Base-by-base conservation (phyloP, 352 stramenopile genomes). In the Phytophthora pinifolia region DNA sequence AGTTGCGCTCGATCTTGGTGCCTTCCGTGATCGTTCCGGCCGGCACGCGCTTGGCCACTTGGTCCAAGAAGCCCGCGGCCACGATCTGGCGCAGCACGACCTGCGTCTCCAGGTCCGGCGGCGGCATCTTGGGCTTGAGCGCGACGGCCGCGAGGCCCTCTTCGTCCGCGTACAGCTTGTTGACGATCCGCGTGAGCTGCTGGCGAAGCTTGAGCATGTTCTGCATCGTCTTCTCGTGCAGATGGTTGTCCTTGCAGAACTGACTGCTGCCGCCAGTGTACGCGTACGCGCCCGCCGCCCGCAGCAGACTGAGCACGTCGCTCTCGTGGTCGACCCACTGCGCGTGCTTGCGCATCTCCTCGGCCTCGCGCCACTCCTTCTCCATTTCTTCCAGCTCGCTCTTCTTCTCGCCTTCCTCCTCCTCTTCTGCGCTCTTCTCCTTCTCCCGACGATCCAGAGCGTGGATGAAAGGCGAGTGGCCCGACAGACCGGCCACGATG, bases 201-300 rank as follows among this genome's bases (percentile, higher is more conserved):
- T 90, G 76, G 1, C 84, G 72, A n/a, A 94, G 60, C 62, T 94
- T 86, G 38, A 92, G 69, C 82, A 89, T 92, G 57, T 94, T 80
- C 53, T 92, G 79, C 84, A 94, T 94, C 4, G 77, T 91, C 66
- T 94, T 94, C 51, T 91, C 84, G 44, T 94, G 84, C 37, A 94
- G 46, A 30, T 89, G 72, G 38, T 94, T 92, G 18, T 88, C 78
- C 18, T 65, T 55, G 54, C 84, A 94, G 51, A 92, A 94, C 22
- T 75, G 45, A 9, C 64, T 62, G 37, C 66, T 87, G 13, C 72
- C 82, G 35, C 82, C 78, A 31, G 70, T 76, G 48, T 78, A 92
- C 12, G 84, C 84, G 53, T 94, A 94, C 1, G 84, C 84, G 6
- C 84, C 84, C 7, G 83, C 81, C 1, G 84, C 84, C 8, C 84